Evolutionary conservation across 257 asterid genomes (phyloP).

Genomic region (Solanum bulbocastanum): DNA sequence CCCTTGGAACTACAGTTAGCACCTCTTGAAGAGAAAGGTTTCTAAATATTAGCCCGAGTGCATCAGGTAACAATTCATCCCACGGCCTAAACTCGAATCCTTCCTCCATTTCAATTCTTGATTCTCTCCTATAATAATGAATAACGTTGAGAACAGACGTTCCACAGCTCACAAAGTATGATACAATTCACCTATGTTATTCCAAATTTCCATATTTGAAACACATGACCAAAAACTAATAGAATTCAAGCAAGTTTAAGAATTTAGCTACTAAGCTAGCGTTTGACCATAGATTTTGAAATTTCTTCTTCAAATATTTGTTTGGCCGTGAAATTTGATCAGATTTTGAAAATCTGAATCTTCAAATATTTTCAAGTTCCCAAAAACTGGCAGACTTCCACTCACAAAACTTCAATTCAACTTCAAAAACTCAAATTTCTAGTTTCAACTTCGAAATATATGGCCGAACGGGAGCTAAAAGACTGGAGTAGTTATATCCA

Average conservation of each 20-base stretch:
- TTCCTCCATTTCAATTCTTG: constrained; percentile 10
- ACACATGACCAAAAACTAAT: background rate
- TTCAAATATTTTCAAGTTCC: background rate
- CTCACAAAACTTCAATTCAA: background rate
- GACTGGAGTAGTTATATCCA: background rate
- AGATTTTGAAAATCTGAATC: background rate
- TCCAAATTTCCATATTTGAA: background rate
- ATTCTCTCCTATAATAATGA: background rate
- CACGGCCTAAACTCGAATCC: constrained; percentile 13
- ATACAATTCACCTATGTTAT: background rate
- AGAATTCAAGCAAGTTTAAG: background rate
- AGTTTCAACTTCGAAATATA: background rate
- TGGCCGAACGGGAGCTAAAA: background rate
- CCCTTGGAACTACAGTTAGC: constrained; percentile 27
- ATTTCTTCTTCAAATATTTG: background rate
- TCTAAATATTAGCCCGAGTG: constrained; percentile 28
- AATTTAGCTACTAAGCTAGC: background rate
- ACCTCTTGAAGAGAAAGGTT: constrained; percentile 27
- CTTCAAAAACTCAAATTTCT: background rate
- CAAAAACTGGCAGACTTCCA: background rate
- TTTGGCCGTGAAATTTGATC: background rate
- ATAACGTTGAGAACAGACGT: background rate
- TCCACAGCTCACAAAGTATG: background rate
- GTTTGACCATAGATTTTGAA: background rate
- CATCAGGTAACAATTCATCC: constrained; percentile 35